A percentile compares a stretch with the other conserved stretches of the same genome.
Evolutionary conservation across 306 rosid genomes (phyloP).

Genomic region (Citrullus amarus): DNA sequence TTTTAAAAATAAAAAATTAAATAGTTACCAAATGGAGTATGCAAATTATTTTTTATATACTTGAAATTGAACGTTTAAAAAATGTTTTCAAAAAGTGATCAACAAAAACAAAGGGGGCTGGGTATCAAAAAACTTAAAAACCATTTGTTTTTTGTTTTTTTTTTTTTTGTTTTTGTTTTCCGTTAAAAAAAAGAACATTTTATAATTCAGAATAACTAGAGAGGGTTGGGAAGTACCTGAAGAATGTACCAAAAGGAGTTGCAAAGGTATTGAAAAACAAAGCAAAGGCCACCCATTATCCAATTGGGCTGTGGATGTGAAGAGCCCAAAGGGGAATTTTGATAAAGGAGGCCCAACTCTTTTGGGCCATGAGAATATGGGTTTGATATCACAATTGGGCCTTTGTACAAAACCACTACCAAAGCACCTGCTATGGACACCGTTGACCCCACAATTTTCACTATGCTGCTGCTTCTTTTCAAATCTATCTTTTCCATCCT

Average conservation of each 20-base stretch:
- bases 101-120: too few relatives aligned
- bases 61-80: too few relatives aligned
- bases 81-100: too few relatives aligned
- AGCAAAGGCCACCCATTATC: slow-evolving; percentile 17
- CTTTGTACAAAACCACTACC: slow-evolving; percentile 67
- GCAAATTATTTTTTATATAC: too few relatives aligned
- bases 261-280: slow-evolving; percentile 7
- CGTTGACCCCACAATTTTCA: slow-evolving; percentile 52
- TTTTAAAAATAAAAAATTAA: too few relatives aligned
- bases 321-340: not conserved
- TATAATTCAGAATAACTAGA: too few relatives aligned
- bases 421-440: slow-evolving; percentile 72
- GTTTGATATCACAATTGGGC: slow-evolving; percentile 17
- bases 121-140: too few relatives aligned
- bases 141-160: too few relatives aligned
- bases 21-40: too few relatives aligned
- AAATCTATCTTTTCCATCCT: slow-evolving; percentile 63
- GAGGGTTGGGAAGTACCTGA: slow-evolving; percentile 5
- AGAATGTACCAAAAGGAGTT: slow-evolving; percentile 15
- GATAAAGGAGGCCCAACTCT: not conserved
- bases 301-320: slow-evolving; percentile 8
- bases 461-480: slow-evolving; percentile 46
- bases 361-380: slow-evolving; percentile 6
- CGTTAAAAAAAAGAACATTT: too few relatives aligned
- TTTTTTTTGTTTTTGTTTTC: too few relatives aligned